Conservation (phyloP, 495 filamentous ascomycete genomes). For the Lepidopterella palustris region DNA sequence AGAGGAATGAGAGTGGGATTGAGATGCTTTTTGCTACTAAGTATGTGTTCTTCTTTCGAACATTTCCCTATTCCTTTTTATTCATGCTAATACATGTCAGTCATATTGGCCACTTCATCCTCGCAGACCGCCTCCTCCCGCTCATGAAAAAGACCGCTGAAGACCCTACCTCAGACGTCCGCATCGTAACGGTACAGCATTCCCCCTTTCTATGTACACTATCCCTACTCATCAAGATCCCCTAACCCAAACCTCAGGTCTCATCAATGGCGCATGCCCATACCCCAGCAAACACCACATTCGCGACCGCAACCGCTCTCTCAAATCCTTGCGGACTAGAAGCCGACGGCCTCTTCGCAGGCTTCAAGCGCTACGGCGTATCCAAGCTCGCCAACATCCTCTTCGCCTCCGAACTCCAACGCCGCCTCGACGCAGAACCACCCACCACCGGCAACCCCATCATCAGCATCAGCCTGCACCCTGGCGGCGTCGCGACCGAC, state of each 20-base stretch:
- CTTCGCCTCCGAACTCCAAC: conserved; percentile 27
- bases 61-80: background rate
- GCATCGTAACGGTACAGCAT: conserved; percentile 4
- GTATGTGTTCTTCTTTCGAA: background rate
- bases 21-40: background rate
- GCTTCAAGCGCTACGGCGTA: conserved; percentile 11
- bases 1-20: background rate
- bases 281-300: background rate
- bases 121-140: conserved; percentile 7
- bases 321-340: background rate
- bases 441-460: conserved; percentile 13
- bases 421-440: conserved; percentile 18
- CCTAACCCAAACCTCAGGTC: background rate
- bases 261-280: background rate
- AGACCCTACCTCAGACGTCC: conserved; percentile 4
- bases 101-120: conserved; percentile 10
- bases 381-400: conserved; percentile 25
- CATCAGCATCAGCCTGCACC: conserved; percentile 14
- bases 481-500: conserved; percentile 21
- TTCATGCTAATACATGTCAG: background rate
- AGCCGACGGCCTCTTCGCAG: background rate
- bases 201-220: background rate
- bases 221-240: background rate
- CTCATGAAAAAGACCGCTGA: conserved; percentile 7
- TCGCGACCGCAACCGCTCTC: background rate